Evolutionary conservation across 768 basidiomycete genomes (phyloP).

Genomic region (Austroboletus eburneus): DNA sequence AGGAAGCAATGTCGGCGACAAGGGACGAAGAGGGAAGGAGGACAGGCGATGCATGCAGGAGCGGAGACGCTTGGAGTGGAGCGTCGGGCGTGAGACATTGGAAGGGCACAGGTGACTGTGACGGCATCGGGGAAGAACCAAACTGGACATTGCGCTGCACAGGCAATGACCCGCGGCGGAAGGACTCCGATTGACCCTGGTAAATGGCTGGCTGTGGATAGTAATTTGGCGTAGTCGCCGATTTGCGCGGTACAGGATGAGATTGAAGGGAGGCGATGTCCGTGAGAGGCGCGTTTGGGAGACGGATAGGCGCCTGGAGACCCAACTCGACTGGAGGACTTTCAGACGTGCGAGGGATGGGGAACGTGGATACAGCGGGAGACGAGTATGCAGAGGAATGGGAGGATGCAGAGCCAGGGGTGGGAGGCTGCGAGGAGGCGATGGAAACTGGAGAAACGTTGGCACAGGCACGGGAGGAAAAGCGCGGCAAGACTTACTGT

Average conservation of each 20-base stretch:
- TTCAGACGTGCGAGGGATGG: constrained; percentile 54
- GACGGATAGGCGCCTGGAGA: constrained; percentile 47
- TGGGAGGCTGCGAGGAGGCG: constrained; percentile 32
- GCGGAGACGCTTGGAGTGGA: constrained; percentile 21
- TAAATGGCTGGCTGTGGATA: constrained; percentile 29
- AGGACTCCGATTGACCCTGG: constrained; percentile 26
- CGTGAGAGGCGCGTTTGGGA: constrained; percentile 67
- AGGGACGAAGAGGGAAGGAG: constrained; percentile 21
- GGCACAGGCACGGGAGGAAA: not conserved
- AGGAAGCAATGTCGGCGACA: constrained; percentile 18
- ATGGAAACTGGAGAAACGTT: constrained; percentile 19
- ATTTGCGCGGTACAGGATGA: constrained; percentile 31
- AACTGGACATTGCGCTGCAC: constrained; percentile 26
- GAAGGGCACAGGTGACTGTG: constrained; percentile 23
- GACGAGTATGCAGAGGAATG: constrained; percentile 65
- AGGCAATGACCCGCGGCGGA: constrained; percentile 32
- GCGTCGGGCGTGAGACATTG: constrained; percentile 26
- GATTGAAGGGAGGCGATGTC: constrained; percentile 58
- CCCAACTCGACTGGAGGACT: constrained; percentile 50
- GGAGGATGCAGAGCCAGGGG: constrained; percentile 48
- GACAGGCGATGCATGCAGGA: constrained; percentile 26
- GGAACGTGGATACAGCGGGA: constrained; percentile 54
- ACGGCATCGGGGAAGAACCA: constrained; percentile 29
- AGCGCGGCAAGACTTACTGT: constrained; percentile 41
- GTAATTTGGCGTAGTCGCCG: constrained; percentile 31